Evolutionary conservation across 805 yeast genomes (phyloP), one percentile per base, ranked within the genome.

Genomic region (Wickerhamomyces strasburgensis): DNA sequence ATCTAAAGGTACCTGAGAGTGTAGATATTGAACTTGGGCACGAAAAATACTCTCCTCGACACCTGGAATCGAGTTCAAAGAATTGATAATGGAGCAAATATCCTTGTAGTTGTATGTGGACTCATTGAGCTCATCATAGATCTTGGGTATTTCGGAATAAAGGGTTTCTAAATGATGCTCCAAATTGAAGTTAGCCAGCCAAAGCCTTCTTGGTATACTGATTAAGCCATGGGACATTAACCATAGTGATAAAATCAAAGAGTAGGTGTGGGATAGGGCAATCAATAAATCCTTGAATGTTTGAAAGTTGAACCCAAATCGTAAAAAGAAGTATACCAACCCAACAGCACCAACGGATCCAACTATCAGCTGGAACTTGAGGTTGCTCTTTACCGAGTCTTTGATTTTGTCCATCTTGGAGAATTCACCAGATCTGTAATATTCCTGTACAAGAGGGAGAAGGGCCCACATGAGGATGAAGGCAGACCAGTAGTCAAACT

Each of bases 201-300:
- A 51, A 5, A 54, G 44, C 36, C 63, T 56, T 39, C 84, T 67
- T 0, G 95, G 94, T 2, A 84, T 65, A 30, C 72, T 69, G 14
- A 84, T 72, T 33, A 84, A 59, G 0, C 95, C 95, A 56, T 85
- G 89, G 3, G 90, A 84, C 84, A 86, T 78, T 40, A 86, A 62
- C 90, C 93, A 84, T 16, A 84, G 68, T 3, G 90, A 88, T 24
- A 86, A 52, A 2, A 80, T 66, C 52, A 86, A 66, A 0, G 94
- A 74, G 56, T 85, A 86, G 15, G 82, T 78, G 55, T 86, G 93
- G 1, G 93, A 75, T 9, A 83, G 50, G 0, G 93, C 89, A 43
- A 86, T 81, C 14, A 82, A 68, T 60, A 86, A 69, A 21, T 79
- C 69, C 54, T 79, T 81, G 47, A 86, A 59, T 26, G 78, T 75